phyloP scores from a whole-genome alignment of 1,284 basidiomycete genomes.

The Puccinia horiana region DNA sequence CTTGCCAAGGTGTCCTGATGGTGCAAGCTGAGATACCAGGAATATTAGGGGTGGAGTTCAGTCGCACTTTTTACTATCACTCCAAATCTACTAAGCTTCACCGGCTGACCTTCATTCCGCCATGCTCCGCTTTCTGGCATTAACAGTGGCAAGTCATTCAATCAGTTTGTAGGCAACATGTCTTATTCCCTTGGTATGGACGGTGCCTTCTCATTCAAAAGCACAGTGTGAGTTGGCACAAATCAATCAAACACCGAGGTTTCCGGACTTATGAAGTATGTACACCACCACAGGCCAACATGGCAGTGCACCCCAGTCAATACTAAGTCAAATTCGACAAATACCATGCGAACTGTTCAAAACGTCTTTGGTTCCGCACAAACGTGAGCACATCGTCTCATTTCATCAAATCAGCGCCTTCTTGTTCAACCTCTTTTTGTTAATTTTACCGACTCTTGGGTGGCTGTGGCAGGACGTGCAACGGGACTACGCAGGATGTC shows the following conservation, averaged over 20 bases:
- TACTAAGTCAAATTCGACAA: conserved; percentile 8
- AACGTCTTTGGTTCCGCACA: conserved; percentile 28
- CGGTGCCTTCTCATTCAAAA: conserved; percentile 22
- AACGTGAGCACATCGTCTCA: conserved; percentile 1
- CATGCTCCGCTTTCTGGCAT: background rate
- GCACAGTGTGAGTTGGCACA: conserved; percentile 22
- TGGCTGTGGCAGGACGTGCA: conserved; percentile 6
- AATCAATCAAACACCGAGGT: background rate
- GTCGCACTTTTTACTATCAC: background rate
- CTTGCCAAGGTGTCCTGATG: conserved; percentile 35
- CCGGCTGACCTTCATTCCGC: background rate
- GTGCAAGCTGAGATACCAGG: conserved; percentile 31
- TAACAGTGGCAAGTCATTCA: conserved; percentile 22
- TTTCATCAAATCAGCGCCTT: background rate
- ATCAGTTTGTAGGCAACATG: conserved; percentile 33
- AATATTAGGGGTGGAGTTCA: conserved; percentile 24
- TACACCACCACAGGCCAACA: background rate
- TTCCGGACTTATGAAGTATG: background rate
- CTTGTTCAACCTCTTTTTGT: background rate
- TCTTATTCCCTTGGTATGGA: conserved; percentile 33
- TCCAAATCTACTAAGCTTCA: background rate
- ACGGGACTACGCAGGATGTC: conserved; percentile 9
- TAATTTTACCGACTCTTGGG: background rate
- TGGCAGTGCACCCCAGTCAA: conserved; percentile 30
- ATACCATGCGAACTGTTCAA: conserved; percentile 32